Conservation (phyloP, 352 stramenopile genomes). For the Globisporangium irregulare region DNA sequence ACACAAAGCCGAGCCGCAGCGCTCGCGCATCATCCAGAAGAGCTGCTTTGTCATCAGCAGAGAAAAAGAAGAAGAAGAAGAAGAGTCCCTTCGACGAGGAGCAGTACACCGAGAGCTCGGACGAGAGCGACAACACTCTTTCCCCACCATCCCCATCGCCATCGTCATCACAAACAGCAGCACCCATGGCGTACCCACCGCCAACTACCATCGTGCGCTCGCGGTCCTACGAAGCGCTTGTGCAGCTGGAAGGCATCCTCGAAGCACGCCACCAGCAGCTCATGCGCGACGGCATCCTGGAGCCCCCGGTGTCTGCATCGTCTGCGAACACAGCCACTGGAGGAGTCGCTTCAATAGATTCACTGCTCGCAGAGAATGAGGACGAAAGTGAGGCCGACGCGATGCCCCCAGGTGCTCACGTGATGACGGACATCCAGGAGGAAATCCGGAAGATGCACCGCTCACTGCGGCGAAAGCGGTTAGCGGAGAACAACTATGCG, state of each 20-base stretch:
- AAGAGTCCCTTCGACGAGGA: conserved; percentile 5
- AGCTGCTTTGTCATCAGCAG: background rate
- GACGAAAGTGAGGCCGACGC: background rate
- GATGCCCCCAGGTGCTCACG: background rate
- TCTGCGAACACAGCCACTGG: background rate
- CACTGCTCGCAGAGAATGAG: background rate
- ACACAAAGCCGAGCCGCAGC: background rate
- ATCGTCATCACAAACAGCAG: background rate
- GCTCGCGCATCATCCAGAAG: background rate
- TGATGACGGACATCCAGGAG: conserved; percentile 17
- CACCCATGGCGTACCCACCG: background rate
- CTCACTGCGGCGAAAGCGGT: conserved; percentile 11
- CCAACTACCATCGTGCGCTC: conserved; percentile 28
- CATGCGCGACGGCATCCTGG: conserved; percentile 44
- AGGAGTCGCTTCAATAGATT: background rate
- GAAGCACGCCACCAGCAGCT: conserved; percentile 69
- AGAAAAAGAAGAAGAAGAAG: conserved; percentile 3
- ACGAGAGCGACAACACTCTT: conserved; percentile 1
- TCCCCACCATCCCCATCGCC: background rate
- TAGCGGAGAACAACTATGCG: background rate
- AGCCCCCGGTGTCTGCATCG: background rate
- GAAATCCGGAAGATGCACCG: conserved; percentile 33
- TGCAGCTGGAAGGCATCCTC: conserved; percentile 69
- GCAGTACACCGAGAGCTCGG: conserved; percentile 14
- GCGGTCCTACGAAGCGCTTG: conserved; percentile 71